phyloP scores from a whole-genome alignment of 257 asterid genomes.

The Plantago elongata region DNA sequence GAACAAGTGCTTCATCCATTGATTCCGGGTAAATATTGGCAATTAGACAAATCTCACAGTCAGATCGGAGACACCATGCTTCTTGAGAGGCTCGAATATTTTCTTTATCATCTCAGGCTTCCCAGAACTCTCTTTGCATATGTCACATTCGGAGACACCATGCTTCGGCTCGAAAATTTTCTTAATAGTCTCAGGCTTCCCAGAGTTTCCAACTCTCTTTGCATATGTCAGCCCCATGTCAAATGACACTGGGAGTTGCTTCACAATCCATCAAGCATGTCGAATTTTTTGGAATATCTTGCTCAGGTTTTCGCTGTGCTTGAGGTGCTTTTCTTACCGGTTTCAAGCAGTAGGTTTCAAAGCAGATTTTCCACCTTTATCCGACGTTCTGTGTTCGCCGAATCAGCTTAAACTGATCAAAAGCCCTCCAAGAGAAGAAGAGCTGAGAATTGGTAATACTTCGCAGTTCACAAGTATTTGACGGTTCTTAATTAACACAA shows the following conservation, averaged over 20 bases:
- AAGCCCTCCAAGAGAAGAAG: too few species aligned
- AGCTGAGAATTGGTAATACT: too few species aligned
- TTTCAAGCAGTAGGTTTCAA: constrained; percentile 39
- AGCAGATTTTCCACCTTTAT: constrained; percentile 39
- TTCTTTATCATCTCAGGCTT: constrained; percentile 54
- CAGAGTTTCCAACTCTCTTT: constrained; percentile 44
- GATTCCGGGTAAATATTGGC: constrained; percentile 67
- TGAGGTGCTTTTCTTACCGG: constrained; percentile 44
- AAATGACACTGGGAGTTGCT: constrained; percentile 78
- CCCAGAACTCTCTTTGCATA: constrained; percentile 63
- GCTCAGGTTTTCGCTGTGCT: constrained; percentile 43
- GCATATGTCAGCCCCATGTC: constrained; percentile 74
- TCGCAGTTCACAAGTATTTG: too few species aligned
- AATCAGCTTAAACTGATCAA: constrained; percentile 17
- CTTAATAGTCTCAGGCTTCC: constrained; percentile 54
- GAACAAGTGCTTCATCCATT: constrained; percentile 83
- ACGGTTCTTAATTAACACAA: too few species aligned
- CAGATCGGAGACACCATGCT: constrained; percentile 61
- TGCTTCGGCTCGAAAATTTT: constrained; percentile 54
- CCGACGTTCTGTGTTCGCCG: constrained; percentile 23
- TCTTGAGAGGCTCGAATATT: constrained; percentile 39
- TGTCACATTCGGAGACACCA: constrained; percentile 60
- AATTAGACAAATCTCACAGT: constrained; percentile 68
- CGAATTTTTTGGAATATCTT: constrained; percentile 55
- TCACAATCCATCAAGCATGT: constrained; percentile 85